Conservation (phyloP, 2,329 filamentous ascomycete species). For the Fusarium camptoceras region DNA sequence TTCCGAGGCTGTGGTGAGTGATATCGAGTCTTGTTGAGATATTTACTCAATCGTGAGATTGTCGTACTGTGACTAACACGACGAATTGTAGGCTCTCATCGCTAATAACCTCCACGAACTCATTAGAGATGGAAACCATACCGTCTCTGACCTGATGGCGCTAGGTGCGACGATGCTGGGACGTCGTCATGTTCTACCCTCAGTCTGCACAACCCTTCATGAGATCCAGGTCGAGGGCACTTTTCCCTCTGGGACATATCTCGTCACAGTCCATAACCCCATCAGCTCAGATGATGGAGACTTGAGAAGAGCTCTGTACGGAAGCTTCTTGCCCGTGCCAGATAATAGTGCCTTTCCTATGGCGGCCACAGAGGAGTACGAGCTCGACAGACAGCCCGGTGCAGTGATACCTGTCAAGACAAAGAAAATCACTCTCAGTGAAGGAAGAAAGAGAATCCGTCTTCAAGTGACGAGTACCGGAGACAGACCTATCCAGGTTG, state of each 20-base stretch:
- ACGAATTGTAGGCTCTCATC: slow-evolving; percentile 73
- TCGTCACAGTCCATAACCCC: slow-evolving; percentile 93
- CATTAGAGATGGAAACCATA: slow-evolving; percentile 95
- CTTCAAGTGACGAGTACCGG: slow-evolving; percentile 86
- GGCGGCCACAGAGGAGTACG: slow-evolving; percentile 73
- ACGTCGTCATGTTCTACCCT: slow-evolving; percentile 88
- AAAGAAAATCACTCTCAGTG: slow-evolving; percentile 75
- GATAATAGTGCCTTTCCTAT: slow-evolving; percentile 74
- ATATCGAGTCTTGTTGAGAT: neutral
- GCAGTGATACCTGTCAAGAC: slow-evolving; percentile 79
- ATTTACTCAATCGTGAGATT: slow-evolving; percentile 1
- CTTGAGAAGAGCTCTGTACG: slow-evolving; percentile 87
- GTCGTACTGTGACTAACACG: slow-evolving; percentile 14
- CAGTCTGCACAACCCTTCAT: slow-evolving; percentile 80
- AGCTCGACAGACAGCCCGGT: slow-evolving; percentile 77
- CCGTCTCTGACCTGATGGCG: slow-evolving; percentile 91
- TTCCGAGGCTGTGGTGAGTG: slow-evolving; percentile 80
- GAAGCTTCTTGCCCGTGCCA: slow-evolving; percentile 88
- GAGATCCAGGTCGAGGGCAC: slow-evolving; percentile 96
- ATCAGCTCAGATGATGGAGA: slow-evolving; percentile 89
- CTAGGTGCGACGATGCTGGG: slow-evolving; percentile 93
- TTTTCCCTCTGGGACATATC: slow-evolving; percentile 89
- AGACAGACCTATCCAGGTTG: slow-evolving; percentile 90
- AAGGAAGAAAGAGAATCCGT: slow-evolving; percentile 77
- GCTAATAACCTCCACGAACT: slow-evolving; percentile 93